A percentile compares a stretch with the other conserved stretches of the same genome.
Conservation (phyloP, 2,329 filamentous ascomycete species). For the Pseudodiploospora longispora region DNA sequence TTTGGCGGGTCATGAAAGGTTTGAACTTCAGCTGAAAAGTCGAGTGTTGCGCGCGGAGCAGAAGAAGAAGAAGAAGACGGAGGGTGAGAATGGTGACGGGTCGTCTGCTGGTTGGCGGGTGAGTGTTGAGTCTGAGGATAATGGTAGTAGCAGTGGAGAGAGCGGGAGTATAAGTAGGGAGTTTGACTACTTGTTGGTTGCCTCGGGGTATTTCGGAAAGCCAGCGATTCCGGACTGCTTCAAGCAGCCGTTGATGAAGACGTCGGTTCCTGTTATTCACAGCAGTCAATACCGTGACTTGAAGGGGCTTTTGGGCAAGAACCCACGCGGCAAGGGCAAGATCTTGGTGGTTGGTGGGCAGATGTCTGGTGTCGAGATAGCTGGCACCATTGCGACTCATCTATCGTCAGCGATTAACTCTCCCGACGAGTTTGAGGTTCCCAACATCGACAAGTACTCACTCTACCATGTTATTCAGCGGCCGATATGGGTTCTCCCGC, state of each 20-base stretch:
- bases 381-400: conserved; percentile 62
- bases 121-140: conserved; percentile 24
- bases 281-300: conserved; percentile 59
- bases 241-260: conserved; percentile 15
- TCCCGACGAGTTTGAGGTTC: conserved; percentile 32
- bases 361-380: conserved; percentile 75
- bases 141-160: conserved; percentile 25
- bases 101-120: conserved; percentile 36
- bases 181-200: conserved; percentile 66
- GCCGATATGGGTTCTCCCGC: conserved; percentile 65
- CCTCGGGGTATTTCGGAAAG: conserved; percentile 68
- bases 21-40: conserved; percentile 41
- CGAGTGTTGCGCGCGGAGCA: conserved; percentile 35
- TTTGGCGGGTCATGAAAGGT: conserved; percentile 30
- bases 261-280: conserved; percentile 49
- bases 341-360: conserved; percentile 72
- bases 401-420: conserved; percentile 56
- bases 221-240: conserved; percentile 42
- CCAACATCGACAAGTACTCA: conserved; percentile 40
- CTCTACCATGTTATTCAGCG: conserved; percentile 63
- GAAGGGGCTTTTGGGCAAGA: conserved; percentile 34
- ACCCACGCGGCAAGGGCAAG: conserved; percentile 40
- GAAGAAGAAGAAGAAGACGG: not conserved
- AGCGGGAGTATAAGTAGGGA: conserved; percentile 12
- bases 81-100: conserved; percentile 5